Conservation (phyloP, 2,329 filamentous ascomycete genomes). For the Colletotrichum australisinense region DNA sequence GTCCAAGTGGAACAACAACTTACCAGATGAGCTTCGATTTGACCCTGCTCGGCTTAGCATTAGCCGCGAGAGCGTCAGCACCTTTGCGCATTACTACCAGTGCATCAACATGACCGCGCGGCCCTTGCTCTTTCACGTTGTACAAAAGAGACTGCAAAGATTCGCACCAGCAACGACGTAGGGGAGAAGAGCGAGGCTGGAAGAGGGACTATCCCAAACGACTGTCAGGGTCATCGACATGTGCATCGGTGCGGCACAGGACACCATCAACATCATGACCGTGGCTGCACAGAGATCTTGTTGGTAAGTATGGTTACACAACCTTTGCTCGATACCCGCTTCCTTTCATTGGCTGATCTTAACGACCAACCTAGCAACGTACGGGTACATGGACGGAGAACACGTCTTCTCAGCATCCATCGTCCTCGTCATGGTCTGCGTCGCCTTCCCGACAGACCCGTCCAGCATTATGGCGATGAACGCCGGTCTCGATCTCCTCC, state of each 20-base stretch:
- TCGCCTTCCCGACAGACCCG: conserved; percentile 59
- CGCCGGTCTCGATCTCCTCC: conserved; percentile 56
- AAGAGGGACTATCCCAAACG: conserved; percentile 44
- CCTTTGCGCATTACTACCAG: conserved; percentile 47
- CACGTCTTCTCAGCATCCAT: conserved; percentile 47
- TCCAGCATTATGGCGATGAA: conserved; percentile 57
- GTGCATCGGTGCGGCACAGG: conserved; percentile 45
- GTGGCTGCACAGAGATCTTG: conserved; percentile 49
- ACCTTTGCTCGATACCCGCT: no score
- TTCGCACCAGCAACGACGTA: conserved; percentile 25
- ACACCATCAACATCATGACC: conserved; percentile 42
- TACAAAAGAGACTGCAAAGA: conserved; percentile 41
- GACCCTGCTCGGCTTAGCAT: conserved; percentile 58
- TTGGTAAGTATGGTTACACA: conserved; percentile 49
- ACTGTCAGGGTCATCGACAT: conserved; percentile 46
- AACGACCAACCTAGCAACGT: conserved; percentile 39
- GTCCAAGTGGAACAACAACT: conserved; percentile 59
- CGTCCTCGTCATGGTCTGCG: conserved; percentile 47
- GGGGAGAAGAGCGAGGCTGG: conserved; percentile 26
- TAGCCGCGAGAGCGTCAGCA: conserved; percentile 58
- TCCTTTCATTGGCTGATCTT: conserved; percentile 21
- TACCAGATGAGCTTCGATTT: conserved; percentile 60
- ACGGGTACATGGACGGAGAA: conserved; percentile 48
- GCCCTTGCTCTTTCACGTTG: conserved; percentile 44
- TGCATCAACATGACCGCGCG: conserved; percentile 49